Conservation (phyloP, 768 basidiomycete species). For the Amanita polypyramis region DNA sequence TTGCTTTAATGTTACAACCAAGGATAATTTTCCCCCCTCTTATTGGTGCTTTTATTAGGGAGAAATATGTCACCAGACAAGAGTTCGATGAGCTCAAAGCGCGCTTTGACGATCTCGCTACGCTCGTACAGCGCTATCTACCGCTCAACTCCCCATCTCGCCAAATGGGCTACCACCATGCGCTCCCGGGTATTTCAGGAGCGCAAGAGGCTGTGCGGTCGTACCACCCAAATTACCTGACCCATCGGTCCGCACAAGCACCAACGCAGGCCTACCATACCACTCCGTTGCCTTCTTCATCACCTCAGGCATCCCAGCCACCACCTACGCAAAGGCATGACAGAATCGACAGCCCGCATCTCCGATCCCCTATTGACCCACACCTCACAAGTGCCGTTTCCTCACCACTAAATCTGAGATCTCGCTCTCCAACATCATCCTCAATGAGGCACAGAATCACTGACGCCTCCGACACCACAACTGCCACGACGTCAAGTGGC, state of each 20-base stretch:
- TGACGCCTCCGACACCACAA: conserved; percentile 11
- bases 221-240: conserved; percentile 16
- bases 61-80: conserved; percentile 70
- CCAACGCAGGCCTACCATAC: conserved; percentile 16
- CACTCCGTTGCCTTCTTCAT: conserved; percentile 6
- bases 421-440: conserved; percentile 12
- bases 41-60: conserved; percentile 27
- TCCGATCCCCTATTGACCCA: conserved; percentile 5
- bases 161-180: conserved; percentile 20
- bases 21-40: conserved; percentile 13
- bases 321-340: conserved; percentile 6
- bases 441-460: conserved; percentile 12
- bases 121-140: conserved; percentile 39
- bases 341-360: conserved; percentile 4
- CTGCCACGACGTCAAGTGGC: conserved; percentile 1
- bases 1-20: conserved; percentile 10
- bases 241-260: conserved; percentile 25
- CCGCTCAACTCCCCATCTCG: conserved; percentile 18
- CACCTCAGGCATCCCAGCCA: conserved; percentile 17
- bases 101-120: conserved; percentile 52
- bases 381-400: neutral
- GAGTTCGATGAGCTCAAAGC: conserved; percentile 71
- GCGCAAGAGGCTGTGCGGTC: conserved; percentile 21
- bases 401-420: conserved; percentile 2
- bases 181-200: conserved; percentile 16